These are phyloP conservation scores for Cyphellophora europaea DNA, from an alignment of 2,329 filamentous ascomycete species.

Conservation along the genomic window DNA sequence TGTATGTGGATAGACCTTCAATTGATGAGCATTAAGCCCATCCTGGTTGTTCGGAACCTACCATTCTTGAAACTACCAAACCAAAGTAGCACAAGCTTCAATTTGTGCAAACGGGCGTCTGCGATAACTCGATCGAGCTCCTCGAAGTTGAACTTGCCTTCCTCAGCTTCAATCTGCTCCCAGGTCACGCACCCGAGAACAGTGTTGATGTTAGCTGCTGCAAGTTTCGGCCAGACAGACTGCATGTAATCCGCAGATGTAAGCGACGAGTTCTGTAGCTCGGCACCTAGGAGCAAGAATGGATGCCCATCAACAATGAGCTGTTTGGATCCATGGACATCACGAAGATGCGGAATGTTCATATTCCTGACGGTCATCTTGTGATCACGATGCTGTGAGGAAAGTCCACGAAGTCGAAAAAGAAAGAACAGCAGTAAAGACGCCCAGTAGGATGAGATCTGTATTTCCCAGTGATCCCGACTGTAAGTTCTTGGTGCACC, in stretches of 20 bases:
- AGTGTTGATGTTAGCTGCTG: conserved; percentile 34
- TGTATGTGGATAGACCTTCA: conserved; percentile 29
- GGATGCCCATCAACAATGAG: conserved; percentile 35
- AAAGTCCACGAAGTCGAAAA: no score
- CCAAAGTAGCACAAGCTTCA: conserved; percentile 36
- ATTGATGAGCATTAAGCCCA: not conserved
- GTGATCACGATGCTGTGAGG: no score
- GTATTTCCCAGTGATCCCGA: no score
- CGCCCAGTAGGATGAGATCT: no score
- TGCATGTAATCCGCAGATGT: conserved; percentile 36
- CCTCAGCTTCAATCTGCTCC: conserved; percentile 38
- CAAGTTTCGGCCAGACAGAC: conserved; percentile 34
- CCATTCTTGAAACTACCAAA: conserved; percentile 42
- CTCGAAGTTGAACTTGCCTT: conserved; percentile 33
- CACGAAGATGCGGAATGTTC: not conserved
- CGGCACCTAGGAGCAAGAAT: conserved; percentile 35
- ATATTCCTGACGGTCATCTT: no score
- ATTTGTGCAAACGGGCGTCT: conserved; percentile 27
- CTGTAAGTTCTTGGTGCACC: no score
- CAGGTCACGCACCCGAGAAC: conserved; percentile 36
- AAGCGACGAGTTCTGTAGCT: conserved; percentile 40
- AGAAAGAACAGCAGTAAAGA: no score
- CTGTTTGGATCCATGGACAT: conserved; percentile 20
- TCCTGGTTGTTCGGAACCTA: conserved; percentile 16
- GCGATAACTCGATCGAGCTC: conserved; percentile 32